Conservation (phyloP, 805 yeast species). For the Kodamaea jinghongensis region DNA sequence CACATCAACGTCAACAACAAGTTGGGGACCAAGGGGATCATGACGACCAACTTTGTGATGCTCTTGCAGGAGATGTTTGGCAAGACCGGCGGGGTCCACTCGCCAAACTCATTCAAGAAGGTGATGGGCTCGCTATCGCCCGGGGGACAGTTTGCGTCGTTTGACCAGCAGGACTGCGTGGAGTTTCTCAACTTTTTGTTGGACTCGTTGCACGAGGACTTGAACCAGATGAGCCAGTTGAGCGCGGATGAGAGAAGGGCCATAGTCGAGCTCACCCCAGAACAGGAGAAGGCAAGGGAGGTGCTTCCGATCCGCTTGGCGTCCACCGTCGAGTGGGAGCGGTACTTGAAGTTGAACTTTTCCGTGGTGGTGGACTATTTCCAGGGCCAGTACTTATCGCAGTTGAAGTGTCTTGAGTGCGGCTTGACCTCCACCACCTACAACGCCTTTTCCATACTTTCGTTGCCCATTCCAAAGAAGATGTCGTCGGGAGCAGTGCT, state of each 20-base stretch:
- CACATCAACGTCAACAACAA: slow-evolving; percentile 71
- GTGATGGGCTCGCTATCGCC: slow-evolving; percentile 66
- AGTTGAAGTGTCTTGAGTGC: slow-evolving; percentile 70
- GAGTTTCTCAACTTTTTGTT: slow-evolving; percentile 74
- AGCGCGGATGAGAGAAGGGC: slow-evolving; percentile 31
- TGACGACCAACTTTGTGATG: slow-evolving; percentile 67
- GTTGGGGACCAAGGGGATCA: slow-evolving; percentile 76
- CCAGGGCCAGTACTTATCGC: slow-evolving; percentile 88
- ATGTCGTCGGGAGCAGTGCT: slow-evolving; percentile 24
- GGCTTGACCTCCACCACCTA: slow-evolving; percentile 78
- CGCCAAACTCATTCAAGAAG: slow-evolving; percentile 64
- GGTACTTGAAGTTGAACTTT: slow-evolving; percentile 73
- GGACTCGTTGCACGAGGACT: slow-evolving; percentile 80
- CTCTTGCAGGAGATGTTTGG: slow-evolving; percentile 54
- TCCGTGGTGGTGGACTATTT: slow-evolving; percentile 78
- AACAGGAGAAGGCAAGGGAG: slow-evolving; percentile 74
- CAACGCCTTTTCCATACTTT: slow-evolving; percentile 74
- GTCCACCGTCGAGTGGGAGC: slow-evolving; percentile 88
- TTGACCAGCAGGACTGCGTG: slow-evolving; percentile 81
- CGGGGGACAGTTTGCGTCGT: slow-evolving; percentile 54
- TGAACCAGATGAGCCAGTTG: slow-evolving; percentile 56
- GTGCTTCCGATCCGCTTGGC: slow-evolving; percentile 72
- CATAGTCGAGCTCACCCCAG: slow-evolving; percentile 47
- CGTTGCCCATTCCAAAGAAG: slow-evolving; percentile 71
- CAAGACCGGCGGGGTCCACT: slow-evolving; percentile 45